These are phyloP conservation scores for Abrus precatorius DNA, from an alignment of 306 rosid species.

Conservation along the genomic window DNA sequence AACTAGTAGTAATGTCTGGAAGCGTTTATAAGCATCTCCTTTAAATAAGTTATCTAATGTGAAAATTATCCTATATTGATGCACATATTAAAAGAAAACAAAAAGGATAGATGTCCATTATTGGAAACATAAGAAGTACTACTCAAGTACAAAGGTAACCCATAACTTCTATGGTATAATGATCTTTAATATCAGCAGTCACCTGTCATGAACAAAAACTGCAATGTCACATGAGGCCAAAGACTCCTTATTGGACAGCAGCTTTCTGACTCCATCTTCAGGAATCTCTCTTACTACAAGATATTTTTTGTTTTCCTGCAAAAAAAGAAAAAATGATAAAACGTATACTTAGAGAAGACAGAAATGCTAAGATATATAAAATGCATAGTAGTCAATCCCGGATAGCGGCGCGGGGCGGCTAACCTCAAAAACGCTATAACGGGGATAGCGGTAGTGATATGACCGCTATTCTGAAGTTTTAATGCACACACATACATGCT, in stretches of 20 bases:
- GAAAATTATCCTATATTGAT: slow-evolving; percentile 13
- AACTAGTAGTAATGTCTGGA: not conserved
- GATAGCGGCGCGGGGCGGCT: no score
- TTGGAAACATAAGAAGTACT: slow-evolving; percentile 19
- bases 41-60: not conserved
- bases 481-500: no score
- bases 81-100: slow-evolving; percentile 8
- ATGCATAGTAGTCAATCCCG: no score
- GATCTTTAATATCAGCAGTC: slow-evolving; percentile 35
- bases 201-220: slow-evolving; percentile 94
- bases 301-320: slow-evolving; percentile 77
- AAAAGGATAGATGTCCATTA: not conserved
- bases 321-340: slow-evolving; percentile 19
- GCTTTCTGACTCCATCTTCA: slow-evolving; percentile 73
- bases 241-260: slow-evolving; percentile 83
- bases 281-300: slow-evolving; percentile 89
- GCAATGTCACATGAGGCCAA: slow-evolving; percentile 95
- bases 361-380: slow-evolving; percentile 2
- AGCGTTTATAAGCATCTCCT: not conserved
- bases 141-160: not conserved
- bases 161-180: not conserved
- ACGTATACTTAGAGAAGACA: not conserved
- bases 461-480: no score
- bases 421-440: no score
- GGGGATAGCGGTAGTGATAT: no score